A percentile compares a stretch with the other conserved stretches of the same genome.
Evolutionary conservation across 2,329 filamentous ascomycete genomes (phyloP).

Genomic region (Pseudomassariella vexata): DNA sequence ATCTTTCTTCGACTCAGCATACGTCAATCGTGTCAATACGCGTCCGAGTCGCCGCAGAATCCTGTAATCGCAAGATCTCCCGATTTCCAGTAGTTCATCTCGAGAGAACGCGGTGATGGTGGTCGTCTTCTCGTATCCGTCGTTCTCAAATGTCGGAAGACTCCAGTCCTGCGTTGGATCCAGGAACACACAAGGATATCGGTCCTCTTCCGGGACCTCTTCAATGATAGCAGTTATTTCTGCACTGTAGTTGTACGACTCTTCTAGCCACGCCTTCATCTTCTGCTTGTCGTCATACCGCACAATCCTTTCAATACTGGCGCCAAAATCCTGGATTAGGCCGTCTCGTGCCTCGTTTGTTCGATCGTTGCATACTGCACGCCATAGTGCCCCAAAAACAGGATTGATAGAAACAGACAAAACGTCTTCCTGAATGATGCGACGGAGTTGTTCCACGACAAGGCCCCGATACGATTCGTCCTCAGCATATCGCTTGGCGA

Average conservation of each 20-base stretch:
- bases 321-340: conserved; percentile 35
- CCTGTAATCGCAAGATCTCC: conserved; percentile 41
- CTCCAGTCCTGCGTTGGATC: conserved; percentile 39
- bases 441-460: conserved; percentile 31
- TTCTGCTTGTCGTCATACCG: conserved; percentile 25
- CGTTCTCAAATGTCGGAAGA: conserved; percentile 3
- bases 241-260: conserved; percentile 41
- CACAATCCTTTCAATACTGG: conserved; percentile 28
- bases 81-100: conserved; percentile 44
- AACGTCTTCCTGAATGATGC: conserved; percentile 38
- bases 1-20: conserved; percentile 30
- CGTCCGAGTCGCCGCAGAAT: conserved; percentile 41
- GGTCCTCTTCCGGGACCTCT: conserved; percentile 27
- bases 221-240: conserved; percentile 34
- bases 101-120: conserved; percentile 31
- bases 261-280: conserved; percentile 43
- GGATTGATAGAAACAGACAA: conserved; percentile 40
- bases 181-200: conserved; percentile 42
- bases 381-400: conserved; percentile 44
- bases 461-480: conserved; percentile 31
- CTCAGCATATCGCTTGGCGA: conserved; percentile 31
- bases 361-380: conserved; percentile 41
- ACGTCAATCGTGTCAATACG: conserved; percentile 40
- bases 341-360: conserved; percentile 31
- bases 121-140: conserved; percentile 14